phyloP scores from a whole-genome alignment of 2,329 filamentous ascomycete species.

The Microcyclospora pomicola region DNA sequence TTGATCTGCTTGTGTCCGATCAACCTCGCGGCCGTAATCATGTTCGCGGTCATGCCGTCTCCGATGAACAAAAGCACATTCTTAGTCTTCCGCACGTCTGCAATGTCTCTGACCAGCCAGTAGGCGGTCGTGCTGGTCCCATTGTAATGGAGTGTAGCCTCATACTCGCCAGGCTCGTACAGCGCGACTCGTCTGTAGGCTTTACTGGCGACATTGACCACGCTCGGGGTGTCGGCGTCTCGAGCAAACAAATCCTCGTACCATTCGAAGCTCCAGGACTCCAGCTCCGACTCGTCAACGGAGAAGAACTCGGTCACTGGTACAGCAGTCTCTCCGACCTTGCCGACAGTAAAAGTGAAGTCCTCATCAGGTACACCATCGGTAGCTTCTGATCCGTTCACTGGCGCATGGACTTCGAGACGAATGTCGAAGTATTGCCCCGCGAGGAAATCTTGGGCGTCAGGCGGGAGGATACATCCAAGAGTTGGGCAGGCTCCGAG shows the following conservation, averaged over 20 bases:
- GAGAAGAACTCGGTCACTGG: slow-evolving; percentile 54
- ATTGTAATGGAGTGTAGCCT: slow-evolving; percentile 59
- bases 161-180: slow-evolving; percentile 67
- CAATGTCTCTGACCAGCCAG: slow-evolving; percentile 62
- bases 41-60: slow-evolving; percentile 52
- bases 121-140: slow-evolving; percentile 56
- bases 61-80: slow-evolving; percentile 74
- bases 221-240: slow-evolving; percentile 52
- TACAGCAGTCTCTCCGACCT: slow-evolving; percentile 42
- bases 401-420: slow-evolving; percentile 49
- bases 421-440: slow-evolving; percentile 77
- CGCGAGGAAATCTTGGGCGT: slow-evolving; percentile 64
- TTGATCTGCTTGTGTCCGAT: slow-evolving; percentile 74
- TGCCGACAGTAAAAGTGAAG: slow-evolving; percentile 62
- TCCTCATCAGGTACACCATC: slow-evolving; percentile 51
- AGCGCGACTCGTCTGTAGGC: slow-evolving; percentile 62
- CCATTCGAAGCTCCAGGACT: slow-evolving; percentile 76
- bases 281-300: slow-evolving; percentile 55
- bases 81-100: slow-evolving; percentile 60
- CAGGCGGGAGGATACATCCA: slow-evolving; percentile 43
- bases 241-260: slow-evolving; percentile 70
- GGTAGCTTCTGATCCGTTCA: slow-evolving; percentile 67
- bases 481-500: slow-evolving; percentile 42
- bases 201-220: slow-evolving; percentile 71
- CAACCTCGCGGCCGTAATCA: slow-evolving; percentile 51